These are phyloP conservation scores for Verticillium tricorpus DNA, from an alignment of 2,329 filamentous ascomycete species.

Conservation along the genomic window DNA sequence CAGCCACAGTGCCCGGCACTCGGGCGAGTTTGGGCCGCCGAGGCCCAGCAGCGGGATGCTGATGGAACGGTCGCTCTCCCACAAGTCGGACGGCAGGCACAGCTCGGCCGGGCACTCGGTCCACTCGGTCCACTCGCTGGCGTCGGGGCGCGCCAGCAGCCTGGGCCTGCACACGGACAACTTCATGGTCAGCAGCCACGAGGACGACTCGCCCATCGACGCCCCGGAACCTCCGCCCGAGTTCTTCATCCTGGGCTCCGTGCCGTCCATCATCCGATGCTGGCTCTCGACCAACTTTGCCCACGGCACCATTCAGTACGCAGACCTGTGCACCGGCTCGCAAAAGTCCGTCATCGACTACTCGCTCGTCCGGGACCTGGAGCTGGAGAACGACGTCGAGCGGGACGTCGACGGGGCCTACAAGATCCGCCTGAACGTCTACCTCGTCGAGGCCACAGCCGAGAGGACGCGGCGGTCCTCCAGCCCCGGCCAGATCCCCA, in stretches of 20 bases:
- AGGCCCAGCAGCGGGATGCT: constrained; percentile 79
- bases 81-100: constrained; percentile 92
- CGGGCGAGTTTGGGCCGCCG: constrained; percentile 69
- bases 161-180: constrained; percentile 76
- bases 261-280: constrained; percentile 91
- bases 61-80: constrained; percentile 86
- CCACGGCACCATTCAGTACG: constrained; percentile 83
- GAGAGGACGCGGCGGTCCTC: constrained; percentile 62
- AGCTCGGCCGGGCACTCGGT: constrained; percentile 77
- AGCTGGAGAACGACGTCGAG: constrained; percentile 61
- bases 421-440: constrained; percentile 74
- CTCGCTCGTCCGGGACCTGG: constrained; percentile 69
- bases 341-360: constrained; percentile 80
- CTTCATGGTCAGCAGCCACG: constrained; percentile 52
- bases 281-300: constrained; percentile 91
- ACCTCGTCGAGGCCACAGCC: constrained; percentile 83
- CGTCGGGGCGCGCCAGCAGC: constrained; percentile 80
- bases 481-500: constrained; percentile 75
- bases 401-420: constrained; percentile 61
- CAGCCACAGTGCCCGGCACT: constrained; percentile 71
- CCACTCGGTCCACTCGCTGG: constrained; percentile 62
- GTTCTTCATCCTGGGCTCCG: constrained; percentile 79
- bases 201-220: constrained; percentile 65
- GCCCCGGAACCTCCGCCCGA: constrained; percentile 75
- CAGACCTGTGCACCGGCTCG: constrained; percentile 87